Conservation (phyloP, 352 stramenopile species). For the Phytophthora boehmeriae region DNA sequence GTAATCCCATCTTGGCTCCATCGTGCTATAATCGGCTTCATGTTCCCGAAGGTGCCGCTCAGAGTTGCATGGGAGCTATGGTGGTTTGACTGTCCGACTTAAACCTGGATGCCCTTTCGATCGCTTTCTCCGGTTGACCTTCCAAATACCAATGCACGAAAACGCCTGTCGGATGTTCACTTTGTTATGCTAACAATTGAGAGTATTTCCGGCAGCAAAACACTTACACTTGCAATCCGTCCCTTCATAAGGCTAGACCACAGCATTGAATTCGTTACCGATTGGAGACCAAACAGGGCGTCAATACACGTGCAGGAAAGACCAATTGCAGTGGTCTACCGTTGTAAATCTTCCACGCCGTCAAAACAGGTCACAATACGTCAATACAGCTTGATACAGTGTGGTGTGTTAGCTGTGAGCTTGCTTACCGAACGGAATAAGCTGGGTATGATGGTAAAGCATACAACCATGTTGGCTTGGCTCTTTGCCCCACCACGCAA, state of each 20-base stretch:
- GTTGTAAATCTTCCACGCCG: background rate
- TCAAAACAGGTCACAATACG: background rate
- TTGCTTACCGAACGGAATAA: background rate
- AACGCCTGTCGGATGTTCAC: background rate
- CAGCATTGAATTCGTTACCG: background rate
- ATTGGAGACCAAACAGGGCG: background rate
- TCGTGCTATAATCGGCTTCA: no score
- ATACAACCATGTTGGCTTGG: background rate
- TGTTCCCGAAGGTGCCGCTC: background rate
- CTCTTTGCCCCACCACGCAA: background rate
- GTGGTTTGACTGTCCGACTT: background rate
- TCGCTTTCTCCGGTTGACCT: no score
- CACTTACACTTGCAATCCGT: background rate
- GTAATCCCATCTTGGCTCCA: no score
- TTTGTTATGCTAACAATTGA: background rate
- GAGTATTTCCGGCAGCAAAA: background rate
- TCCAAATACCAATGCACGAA: background rate
- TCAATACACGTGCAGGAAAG: background rate
- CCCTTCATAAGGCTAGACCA: background rate
- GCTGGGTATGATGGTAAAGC: background rate
- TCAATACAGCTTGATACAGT: background rate
- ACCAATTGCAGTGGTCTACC: background rate
- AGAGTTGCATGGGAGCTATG: background rate
- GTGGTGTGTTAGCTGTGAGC: background rate
- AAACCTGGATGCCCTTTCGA: no score